Percentiles rank a stretch among this genome's conserved stretches.
These are phyloP conservation scores for Fusarium floridanum DNA, from an alignment of 2,329 filamentous ascomycete genomes.

Conservation along the genomic window DNA sequence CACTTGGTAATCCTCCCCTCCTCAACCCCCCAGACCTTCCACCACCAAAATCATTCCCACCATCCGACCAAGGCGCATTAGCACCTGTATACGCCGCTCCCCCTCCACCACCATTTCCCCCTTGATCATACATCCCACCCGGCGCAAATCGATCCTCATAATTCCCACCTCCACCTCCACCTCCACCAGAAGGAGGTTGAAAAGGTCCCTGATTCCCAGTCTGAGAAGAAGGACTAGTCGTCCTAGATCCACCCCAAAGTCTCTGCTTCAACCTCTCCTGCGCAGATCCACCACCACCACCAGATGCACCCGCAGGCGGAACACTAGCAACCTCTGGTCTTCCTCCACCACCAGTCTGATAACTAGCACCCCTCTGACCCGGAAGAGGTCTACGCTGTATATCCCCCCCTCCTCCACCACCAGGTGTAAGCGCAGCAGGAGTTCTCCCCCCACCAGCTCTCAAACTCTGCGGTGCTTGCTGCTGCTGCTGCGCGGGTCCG, in stretches of 20 bases:
- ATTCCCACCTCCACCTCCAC: slow-evolving; percentile 46
- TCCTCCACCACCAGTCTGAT: slow-evolving; percentile 65
- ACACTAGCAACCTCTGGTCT: slow-evolving; percentile 43
- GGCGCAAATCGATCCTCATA: slow-evolving; percentile 63
- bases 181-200: slow-evolving; percentile 57
- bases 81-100: slow-evolving; percentile 59
- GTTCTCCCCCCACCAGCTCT: slow-evolving; percentile 56
- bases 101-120: slow-evolving; percentile 44
- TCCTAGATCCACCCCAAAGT: slow-evolving; percentile 74
- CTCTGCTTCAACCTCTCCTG: slow-evolving; percentile 87
- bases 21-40: slow-evolving; percentile 47
- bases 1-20: slow-evolving; percentile 60
- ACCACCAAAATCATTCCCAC: slow-evolving; percentile 55
- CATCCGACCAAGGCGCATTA: slow-evolving; percentile 62
- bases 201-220: slow-evolving; percentile 57
- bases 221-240: slow-evolving; percentile 65
- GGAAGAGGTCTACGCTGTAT: slow-evolving; percentile 52
- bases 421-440: slow-evolving; percentile 46
- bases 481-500: slow-evolving; percentile 48
- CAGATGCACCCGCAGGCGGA: slow-evolving; percentile 48
- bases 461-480: slow-evolving; percentile 59
- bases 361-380: slow-evolving; percentile 68
- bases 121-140: slow-evolving; percentile 59
- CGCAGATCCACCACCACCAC: slow-evolving; percentile 65
- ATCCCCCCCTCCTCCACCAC: slow-evolving; percentile 43